A percentile compares a stretch with the other conserved stretches of the same genome.
phyloP scores from a whole-genome alignment of 306 rosid species.

The Castanea sativa region DNA sequence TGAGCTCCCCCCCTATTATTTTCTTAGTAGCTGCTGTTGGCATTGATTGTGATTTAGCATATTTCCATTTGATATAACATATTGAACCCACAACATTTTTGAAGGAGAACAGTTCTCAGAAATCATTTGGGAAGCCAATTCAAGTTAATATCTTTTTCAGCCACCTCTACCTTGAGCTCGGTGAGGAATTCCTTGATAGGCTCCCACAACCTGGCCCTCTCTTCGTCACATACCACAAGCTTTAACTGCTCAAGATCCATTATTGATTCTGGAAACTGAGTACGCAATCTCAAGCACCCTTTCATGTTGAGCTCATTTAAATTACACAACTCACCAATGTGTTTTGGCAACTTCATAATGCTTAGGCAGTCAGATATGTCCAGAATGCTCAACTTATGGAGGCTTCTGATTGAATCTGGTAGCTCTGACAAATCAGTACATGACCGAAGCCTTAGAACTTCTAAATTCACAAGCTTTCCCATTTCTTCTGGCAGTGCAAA shows the following conservation, averaged over 20 bases:
- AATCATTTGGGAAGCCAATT: conserved; percentile 32
- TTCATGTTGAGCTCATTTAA: conserved; percentile 38
- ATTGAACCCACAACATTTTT: not conserved
- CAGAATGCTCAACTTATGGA: conserved; percentile 33
- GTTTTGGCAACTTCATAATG: conserved; percentile 42
- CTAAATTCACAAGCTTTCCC: conserved; percentile 42
- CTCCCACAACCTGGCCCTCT: conserved; percentile 31
- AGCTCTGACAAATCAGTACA: conserved; percentile 42
- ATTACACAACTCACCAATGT: conserved; percentile 34
- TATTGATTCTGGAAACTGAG: conserved; percentile 39
- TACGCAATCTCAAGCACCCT: conserved; percentile 36
- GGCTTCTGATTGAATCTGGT: conserved; percentile 40
- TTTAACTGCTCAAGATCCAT: conserved; percentile 28
- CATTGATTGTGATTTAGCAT: too few relatives aligned
- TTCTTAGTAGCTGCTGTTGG: too few relatives aligned
- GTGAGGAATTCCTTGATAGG: not conserved
- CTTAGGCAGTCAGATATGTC: conserved; percentile 60
- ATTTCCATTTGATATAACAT: too few relatives aligned
- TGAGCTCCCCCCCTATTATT: too few relatives aligned
- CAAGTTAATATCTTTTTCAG: conserved; percentile 34
- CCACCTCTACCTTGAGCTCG: conserved; percentile 15
- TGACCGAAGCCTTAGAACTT: conserved; percentile 47
- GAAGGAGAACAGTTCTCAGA: not conserved
- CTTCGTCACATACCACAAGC: conserved; percentile 57
- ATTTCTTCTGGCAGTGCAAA: conserved; percentile 45